A percentile compares a stretch with the other conserved stretches of the same genome.
Conservation (phyloP, 2,329 filamentous ascomycete species). For the Penicillium carneum region DNA sequence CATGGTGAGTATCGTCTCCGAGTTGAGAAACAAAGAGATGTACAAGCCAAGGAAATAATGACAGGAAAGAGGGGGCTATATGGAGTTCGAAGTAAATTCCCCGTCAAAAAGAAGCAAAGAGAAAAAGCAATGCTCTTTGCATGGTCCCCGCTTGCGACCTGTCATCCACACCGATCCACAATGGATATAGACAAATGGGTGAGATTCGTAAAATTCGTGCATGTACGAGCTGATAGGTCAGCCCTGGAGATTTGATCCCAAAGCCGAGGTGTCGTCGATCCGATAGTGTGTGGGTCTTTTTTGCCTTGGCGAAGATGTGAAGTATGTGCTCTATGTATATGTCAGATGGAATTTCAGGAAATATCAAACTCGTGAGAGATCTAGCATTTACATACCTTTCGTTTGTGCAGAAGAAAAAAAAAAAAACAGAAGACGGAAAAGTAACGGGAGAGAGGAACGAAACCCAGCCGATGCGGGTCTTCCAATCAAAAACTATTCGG, state of each 20-base stretch:
- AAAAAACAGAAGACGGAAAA: not conserved
- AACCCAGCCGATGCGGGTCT: not conserved
- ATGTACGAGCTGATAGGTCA: conserved; percentile 28
- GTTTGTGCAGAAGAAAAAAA: not conserved
- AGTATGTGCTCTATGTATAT: not conserved
- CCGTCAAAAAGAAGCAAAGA: conserved; percentile 12
- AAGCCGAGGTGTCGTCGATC: conserved; percentile 30
- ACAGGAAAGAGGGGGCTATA: conserved; percentile 2
- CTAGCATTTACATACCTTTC: no score
- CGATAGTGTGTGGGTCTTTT: conserved; percentile 28
- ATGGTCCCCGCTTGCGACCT: conserved; percentile 37
- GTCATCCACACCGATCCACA: conserved; percentile 30
- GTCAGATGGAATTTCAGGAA: not conserved
- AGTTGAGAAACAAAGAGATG: not conserved
- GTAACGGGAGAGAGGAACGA: not conserved
- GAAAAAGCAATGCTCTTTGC: conserved; percentile 20
- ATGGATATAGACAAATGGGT: conserved; percentile 7
- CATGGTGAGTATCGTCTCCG: conserved; percentile 25
- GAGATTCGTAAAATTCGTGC: not conserved
- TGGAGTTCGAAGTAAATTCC: conserved; percentile 17
- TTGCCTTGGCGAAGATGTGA: conserved; percentile 5
- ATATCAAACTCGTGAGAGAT: not conserved
- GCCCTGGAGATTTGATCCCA: conserved; percentile 21
- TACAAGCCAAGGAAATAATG: conserved; percentile 15
- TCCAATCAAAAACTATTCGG: not conserved